Evolutionary conservation across 805 yeast genomes (phyloP).

Genomic region (Suhomyces emberorum): DNA sequence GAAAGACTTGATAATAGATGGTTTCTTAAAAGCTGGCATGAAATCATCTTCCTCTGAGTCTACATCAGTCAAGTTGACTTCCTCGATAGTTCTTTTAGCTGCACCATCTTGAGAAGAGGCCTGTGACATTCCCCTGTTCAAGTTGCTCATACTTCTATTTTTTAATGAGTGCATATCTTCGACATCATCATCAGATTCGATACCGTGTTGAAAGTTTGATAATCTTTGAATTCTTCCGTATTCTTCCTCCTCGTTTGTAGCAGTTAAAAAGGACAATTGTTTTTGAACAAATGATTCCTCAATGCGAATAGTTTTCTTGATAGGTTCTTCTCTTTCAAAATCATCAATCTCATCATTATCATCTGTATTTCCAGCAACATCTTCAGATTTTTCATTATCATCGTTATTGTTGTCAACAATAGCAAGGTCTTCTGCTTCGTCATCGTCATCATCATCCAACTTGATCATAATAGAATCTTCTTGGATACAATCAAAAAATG

Average conservation of each 20-base stretch:
- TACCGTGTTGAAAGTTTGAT: conserved; percentile 36
- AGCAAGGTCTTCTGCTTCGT: conserved; percentile 22
- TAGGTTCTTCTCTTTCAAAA: conserved; percentile 18
- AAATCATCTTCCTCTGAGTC: conserved; percentile 31
- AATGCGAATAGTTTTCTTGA: conserved; percentile 35
- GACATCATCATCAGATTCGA: conserved; percentile 33
- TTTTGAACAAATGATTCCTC: conserved; percentile 55
- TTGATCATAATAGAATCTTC: conserved; percentile 36
- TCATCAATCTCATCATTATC: conserved; percentile 14
- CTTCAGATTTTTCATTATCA: not conserved
- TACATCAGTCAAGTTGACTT: conserved; percentile 14
- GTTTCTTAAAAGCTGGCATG: conserved; percentile 40
- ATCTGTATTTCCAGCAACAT: conserved; percentile 7
- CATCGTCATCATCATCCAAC: conserved; percentile 23
- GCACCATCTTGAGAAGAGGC: conserved; percentile 21
- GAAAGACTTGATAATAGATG: conserved; percentile 49
- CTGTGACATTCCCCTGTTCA: conserved; percentile 23
- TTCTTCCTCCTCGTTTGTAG: conserved; percentile 28
- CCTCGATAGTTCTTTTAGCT: conserved; percentile 14
- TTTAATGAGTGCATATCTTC: conserved; percentile 49
- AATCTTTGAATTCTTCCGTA: conserved; percentile 29
- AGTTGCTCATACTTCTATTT: conserved; percentile 33
- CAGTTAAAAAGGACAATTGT: conserved; percentile 51
- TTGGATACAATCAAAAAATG: conserved; percentile 64
- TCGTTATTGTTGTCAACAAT: conserved; percentile 20